Evolutionary conservation across 2,329 filamentous ascomycete genomes (phyloP).

Genomic region (Talaromyces rugulosus): DNA sequence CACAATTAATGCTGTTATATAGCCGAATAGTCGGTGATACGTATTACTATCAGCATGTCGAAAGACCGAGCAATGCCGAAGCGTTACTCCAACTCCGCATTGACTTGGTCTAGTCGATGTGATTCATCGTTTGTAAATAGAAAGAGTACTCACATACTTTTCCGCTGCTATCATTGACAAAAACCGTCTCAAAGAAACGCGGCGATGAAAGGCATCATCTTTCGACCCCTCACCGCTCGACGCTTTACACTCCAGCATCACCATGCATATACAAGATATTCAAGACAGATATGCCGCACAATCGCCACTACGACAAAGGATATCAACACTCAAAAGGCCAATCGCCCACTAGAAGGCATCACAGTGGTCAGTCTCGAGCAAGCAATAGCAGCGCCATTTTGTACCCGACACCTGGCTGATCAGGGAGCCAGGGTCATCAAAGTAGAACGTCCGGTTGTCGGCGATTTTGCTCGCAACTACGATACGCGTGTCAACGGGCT

Average conservation of each 20-base stretch:
- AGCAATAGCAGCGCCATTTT: conserved; percentile 53
- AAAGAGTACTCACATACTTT: too few species aligned
- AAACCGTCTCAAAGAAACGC: not conserved
- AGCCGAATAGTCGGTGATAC: not conserved
- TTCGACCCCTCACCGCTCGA: not conserved
- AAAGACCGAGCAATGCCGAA: not conserved
- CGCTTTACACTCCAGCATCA: not conserved
- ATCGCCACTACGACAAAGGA: not conserved
- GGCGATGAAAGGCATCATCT: not conserved
- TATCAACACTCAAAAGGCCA: not conserved
- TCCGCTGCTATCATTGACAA: not conserved
- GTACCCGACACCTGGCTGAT: conserved; percentile 52
- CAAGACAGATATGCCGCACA: not conserved
- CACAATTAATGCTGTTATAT: not conserved
- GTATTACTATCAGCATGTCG: not conserved
- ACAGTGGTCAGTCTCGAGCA: conserved; percentile 53
- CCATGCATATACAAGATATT: not conserved
- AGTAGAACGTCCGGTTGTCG: conserved; percentile 48
- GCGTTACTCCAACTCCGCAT: not conserved
- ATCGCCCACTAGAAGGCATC: conserved; percentile 40
- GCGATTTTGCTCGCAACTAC: conserved; percentile 52
- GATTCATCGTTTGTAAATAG: too few species aligned
- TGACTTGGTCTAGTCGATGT: not conserved
- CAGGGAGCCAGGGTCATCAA: conserved; percentile 54
- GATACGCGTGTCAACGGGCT: conserved; percentile 49